These are phyloP conservation scores for Syncephalastrum racemosum DNA, from an alignment of 371 early-diverging fungal genomes.

Conservation along the genomic window DNA sequence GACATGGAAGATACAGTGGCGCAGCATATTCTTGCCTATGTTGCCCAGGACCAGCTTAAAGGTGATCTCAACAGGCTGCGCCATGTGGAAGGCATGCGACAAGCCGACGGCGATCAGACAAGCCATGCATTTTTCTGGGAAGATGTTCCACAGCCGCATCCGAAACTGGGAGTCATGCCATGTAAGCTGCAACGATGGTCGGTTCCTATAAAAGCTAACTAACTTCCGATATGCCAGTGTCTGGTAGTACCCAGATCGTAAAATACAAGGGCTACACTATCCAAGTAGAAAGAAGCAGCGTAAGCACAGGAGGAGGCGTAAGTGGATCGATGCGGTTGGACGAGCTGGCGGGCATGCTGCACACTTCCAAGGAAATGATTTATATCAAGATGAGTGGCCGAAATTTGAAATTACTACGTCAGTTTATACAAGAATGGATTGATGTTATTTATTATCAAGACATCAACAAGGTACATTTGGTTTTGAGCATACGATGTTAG, in stretches of 20 bases:
- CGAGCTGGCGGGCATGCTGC: not conserved
- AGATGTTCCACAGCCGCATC: conserved; percentile 1
- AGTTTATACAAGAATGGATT: conserved; percentile 14
- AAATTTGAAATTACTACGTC: not conserved
- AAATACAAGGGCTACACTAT: conserved; percentile 3
- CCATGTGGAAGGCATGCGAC: conserved; percentile 1
- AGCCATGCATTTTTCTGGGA: not conserved
- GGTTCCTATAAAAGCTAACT: not conserved
- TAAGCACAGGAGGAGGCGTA: not conserved
- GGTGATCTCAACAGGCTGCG: conserved; percentile 4
- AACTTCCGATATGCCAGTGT: no score
- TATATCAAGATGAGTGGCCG: conserved; percentile 12
- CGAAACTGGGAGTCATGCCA: conserved; percentile 2
- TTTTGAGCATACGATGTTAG: not conserved
- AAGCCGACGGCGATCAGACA: not conserved
- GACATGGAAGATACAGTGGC: no score
- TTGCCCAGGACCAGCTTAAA: conserved; percentile 1
- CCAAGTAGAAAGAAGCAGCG: not conserved
- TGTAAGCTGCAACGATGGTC: not conserved
- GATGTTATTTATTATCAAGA: not conserved
- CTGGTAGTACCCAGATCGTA: not conserved
- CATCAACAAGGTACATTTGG: conserved; percentile 2
- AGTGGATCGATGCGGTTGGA: not conserved
- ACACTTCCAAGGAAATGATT: conserved; percentile 1
- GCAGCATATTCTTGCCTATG: not conserved